Conservation (phyloP, 306 rosid species). For the Notholithocarpus densiflorus region DNA sequence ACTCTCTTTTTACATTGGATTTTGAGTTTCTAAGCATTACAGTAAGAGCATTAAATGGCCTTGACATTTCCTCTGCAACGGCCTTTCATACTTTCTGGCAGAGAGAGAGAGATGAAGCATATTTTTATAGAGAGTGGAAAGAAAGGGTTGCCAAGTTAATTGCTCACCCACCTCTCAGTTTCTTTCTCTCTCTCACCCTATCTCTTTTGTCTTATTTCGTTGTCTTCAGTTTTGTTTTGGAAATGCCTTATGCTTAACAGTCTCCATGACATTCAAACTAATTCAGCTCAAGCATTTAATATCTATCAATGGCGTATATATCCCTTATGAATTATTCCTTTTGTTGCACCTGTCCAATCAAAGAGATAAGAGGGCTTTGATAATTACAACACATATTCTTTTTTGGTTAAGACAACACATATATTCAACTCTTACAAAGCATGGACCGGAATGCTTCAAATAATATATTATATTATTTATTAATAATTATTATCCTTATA, state of each 20-base stretch:
- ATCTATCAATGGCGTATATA: background rate
- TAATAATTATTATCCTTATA: too few species aligned
- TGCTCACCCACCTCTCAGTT: constrained; percentile 28
- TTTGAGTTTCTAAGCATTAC: constrained; percentile 21
- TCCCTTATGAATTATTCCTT: background rate
- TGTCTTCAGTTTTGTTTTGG: constrained; percentile 31
- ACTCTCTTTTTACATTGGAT: constrained; percentile 26
- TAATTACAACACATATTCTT: background rate
- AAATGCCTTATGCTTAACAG: constrained; percentile 21
- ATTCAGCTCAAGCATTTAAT: constrained; percentile 19
- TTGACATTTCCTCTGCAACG: constrained; percentile 42
- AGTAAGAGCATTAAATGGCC: constrained; percentile 33
- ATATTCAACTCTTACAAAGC: background rate
- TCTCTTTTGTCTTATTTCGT: constrained; percentile 34
- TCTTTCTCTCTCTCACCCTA: background rate
- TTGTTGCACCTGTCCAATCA: constrained; percentile 7
- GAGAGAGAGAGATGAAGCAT: background rate
- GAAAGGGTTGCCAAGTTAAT: constrained; percentile 23
- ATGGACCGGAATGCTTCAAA: background rate
- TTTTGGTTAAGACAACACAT: background rate
- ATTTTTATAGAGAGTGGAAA: too few species aligned
- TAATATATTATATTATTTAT: too few species aligned
- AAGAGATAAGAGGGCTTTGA: background rate
- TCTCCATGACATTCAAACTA: constrained; percentile 17
- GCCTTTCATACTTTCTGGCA: constrained; percentile 39